These are phyloP conservation scores for Fusarium beomiforme DNA, from an alignment of 2,329 filamentous ascomycete genomes.

Conservation along the genomic window DNA sequence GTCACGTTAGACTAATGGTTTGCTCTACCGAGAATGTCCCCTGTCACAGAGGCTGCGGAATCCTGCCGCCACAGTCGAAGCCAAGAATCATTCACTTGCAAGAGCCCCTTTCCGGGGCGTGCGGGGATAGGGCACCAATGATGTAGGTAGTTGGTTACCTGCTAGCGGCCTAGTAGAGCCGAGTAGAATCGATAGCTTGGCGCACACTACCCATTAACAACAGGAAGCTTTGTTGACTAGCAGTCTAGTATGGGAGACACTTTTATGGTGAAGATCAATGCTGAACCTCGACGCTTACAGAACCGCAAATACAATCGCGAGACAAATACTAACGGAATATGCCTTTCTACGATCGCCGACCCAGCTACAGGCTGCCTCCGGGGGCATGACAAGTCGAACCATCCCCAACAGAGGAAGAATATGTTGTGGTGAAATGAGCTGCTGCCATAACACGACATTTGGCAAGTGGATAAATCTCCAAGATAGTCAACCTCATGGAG, in stretches of 20 bases:
- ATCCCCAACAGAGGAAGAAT: background rate
- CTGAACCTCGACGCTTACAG: background rate
- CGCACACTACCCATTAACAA: conserved; percentile 23
- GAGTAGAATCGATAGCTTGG: conserved; percentile 36
- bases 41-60: conserved; percentile 43
- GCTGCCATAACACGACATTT: background rate
- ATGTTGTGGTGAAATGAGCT: background rate
- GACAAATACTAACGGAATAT: conserved; percentile 18
- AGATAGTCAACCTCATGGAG: background rate
- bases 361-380: background rate
- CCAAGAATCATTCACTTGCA: conserved; percentile 30
- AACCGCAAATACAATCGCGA: background rate
- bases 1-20: background rate
- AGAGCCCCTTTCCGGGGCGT: conserved; percentile 42
- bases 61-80: conserved; percentile 41
- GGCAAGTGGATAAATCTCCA: background rate
- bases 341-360: background rate
- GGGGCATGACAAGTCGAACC: conserved; percentile 24
- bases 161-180: conserved; percentile 9
- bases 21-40: conserved; percentile 18
- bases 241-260: background rate
- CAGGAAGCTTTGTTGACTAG: conserved; percentile 10
- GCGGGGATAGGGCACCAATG: conserved; percentile 24
- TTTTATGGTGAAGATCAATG: background rate
- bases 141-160: conserved; percentile 7